These are phyloP conservation scores for Conoideocrella luteorostrata DNA, from an alignment of 2,329 filamentous ascomycete species.

Conservation along the genomic window DNA sequence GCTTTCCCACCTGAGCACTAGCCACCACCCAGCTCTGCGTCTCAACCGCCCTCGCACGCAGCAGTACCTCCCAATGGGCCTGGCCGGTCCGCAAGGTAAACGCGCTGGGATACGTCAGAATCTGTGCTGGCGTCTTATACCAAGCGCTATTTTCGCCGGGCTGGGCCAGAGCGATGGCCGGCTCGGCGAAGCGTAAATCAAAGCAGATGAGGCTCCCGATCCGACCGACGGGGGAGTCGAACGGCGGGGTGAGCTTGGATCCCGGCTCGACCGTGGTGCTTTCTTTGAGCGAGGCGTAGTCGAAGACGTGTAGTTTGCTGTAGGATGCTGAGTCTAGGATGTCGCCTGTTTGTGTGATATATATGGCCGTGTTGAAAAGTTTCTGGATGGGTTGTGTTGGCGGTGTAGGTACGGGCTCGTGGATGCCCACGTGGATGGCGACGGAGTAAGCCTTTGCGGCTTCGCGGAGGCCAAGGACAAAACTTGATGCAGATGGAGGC, in stretches of 20 bases:
- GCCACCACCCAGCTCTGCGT: constrained; percentile 83
- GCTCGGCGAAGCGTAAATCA: constrained; percentile 79
- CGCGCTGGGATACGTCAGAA: constrained; percentile 82
- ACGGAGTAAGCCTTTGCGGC: constrained; percentile 59
- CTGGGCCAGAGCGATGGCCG: constrained; percentile 57
- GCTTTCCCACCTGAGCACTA: constrained; percentile 69
- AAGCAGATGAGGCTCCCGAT: constrained; percentile 85
- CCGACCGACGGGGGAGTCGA: constrained; percentile 65
- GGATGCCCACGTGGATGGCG: constrained; percentile 80
- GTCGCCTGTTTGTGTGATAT: constrained; percentile 38
- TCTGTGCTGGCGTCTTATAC: constrained; percentile 48
- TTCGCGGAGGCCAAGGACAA: constrained; percentile 67
- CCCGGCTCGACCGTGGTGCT: constrained; percentile 62
- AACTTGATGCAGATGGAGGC: constrained; percentile 59
- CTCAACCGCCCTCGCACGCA: constrained; percentile 80
- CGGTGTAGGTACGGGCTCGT: constrained; percentile 51
- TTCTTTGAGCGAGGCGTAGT: constrained; percentile 50
- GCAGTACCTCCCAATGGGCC: constrained; percentile 78
- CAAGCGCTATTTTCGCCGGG: constrained; percentile 25
- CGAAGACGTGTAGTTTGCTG: constrained; percentile 89
- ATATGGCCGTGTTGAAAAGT: constrained; percentile 48
- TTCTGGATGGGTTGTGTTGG: constrained; percentile 19
- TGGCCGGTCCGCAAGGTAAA: constrained; percentile 82
- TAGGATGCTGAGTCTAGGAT: constrained; percentile 47
- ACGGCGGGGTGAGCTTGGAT: constrained; percentile 56